phyloP scores from a whole-genome alignment of 2,329 filamentous ascomycete genomes.

The Nothopassalora personata region DNA sequence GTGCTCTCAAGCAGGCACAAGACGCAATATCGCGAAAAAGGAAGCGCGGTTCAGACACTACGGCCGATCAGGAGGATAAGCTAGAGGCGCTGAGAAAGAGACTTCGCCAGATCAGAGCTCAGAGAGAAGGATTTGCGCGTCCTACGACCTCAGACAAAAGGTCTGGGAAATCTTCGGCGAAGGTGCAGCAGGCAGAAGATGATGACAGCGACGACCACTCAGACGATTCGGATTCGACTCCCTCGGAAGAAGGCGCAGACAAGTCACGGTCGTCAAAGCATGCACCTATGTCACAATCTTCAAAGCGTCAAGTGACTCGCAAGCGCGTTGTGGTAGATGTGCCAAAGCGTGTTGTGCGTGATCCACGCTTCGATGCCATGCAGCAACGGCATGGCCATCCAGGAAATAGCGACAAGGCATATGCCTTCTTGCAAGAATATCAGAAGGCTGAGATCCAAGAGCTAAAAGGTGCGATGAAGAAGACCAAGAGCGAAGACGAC shows the following conservation, averaged over 20 bases:
- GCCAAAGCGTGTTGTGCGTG: conserved; percentile 59
- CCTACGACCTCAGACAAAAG: conserved; percentile 1
- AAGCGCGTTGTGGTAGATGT: conserved; percentile 64
- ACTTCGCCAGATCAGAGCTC: conserved; percentile 40
- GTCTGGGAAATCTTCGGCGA: background rate
- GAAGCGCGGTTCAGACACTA: conserved; percentile 38
- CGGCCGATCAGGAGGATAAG: conserved; percentile 41
- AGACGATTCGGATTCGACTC: conserved; percentile 35
- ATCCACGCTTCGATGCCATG: conserved; percentile 80
- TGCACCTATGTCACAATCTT: conserved; percentile 76
- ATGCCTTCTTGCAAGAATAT: conserved; percentile 85
- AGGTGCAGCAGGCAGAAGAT: conserved; percentile 10
- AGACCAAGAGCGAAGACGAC: conserved; percentile 58
- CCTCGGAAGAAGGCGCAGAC: conserved; percentile 37
- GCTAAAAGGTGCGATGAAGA: conserved; percentile 62
- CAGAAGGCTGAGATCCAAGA: conserved; percentile 74
- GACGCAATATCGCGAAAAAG: conserved; percentile 53
- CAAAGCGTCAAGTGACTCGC: conserved; percentile 77
- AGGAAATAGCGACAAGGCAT: conserved; percentile 60
- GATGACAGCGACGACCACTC: conserved; percentile 20
- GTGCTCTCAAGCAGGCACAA: conserved; percentile 82
- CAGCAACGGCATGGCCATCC: conserved; percentile 41
- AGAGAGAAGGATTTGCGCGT: conserved; percentile 28
- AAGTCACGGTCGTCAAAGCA: conserved; percentile 68
- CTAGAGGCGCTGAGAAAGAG: conserved; percentile 42